Percentiles rank a stretch among this genome's conserved stretches.
Conservation (phyloP, 2,329 filamentous ascomycete species). For the Clarireedia sp. region DNA sequence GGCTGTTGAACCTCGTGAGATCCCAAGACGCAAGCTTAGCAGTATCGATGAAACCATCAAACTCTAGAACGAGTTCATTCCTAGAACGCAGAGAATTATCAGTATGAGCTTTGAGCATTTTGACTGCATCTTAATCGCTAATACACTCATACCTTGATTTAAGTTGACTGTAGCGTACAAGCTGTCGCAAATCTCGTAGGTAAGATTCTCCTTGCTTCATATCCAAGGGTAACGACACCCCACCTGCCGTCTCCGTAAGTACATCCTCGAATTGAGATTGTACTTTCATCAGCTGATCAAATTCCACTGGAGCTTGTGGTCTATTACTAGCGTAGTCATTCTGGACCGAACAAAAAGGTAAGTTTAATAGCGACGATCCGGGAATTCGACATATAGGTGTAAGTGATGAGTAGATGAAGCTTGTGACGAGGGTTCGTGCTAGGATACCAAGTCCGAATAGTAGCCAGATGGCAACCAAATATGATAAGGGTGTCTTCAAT, state of each 20-base stretch:
- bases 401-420: slow-evolving; percentile 52
- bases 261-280: slow-evolving; percentile 73
- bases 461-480: slow-evolving; percentile 54
- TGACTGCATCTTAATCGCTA: too few relatives aligned
- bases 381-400: slow-evolving; percentile 65
- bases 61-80: slow-evolving; percentile 66
- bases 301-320: slow-evolving; percentile 41
- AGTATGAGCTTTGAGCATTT: too few relatives aligned
- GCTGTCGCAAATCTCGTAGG: slow-evolving; percentile 64
- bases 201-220: slow-evolving; percentile 72
- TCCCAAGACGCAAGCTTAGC: slow-evolving; percentile 57
- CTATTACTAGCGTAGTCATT: slow-evolving; percentile 19
- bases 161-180: slow-evolving; percentile 63
- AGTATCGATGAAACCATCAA: slow-evolving; percentile 66
- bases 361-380: slow-evolving; percentile 49
- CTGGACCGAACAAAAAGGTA: slow-evolving; percentile 52
- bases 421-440: slow-evolving; percentile 53
- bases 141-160: slow-evolving; percentile 37
- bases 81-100: slow-evolving; percentile 28
- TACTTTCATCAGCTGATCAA: slow-evolving; percentile 65
- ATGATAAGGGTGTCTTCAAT: slow-evolving; percentile 56
- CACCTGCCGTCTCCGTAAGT: slow-evolving; percentile 56
- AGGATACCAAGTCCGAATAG: slow-evolving; percentile 51
- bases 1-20: slow-evolving; percentile 67
- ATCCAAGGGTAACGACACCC: slow-evolving; percentile 62